Evolutionary conservation across 202 grass and related monocot genomes (phyloP), one percentile per base, ranked within the genome.

Genomic region (Musa balbisiana): DNA sequence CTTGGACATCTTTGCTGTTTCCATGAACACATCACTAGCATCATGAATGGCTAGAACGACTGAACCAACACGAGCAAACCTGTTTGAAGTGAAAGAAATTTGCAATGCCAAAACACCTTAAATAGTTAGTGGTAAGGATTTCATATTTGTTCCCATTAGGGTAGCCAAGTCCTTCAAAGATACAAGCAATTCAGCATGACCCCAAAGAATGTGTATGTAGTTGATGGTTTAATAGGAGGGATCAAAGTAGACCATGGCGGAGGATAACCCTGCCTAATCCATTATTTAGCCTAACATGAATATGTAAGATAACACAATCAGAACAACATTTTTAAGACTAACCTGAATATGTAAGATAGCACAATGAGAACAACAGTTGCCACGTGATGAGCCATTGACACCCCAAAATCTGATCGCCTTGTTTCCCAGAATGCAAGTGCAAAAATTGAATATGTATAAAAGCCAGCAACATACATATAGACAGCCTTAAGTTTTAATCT

Each of bases 371-470:
- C 72, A 80, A 85, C 81, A 58, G 83, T 96, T 63, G 92, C 89
- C 51, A 96, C 60, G 14, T 96, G 92, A 76, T 96, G 92, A 78
- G 79, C 87, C 92, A 96, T 96, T 49, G 92, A 96, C 8, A 96
- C 87, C 74, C 87, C 85, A 72, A 92, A 88, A 74, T 92, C 89
- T 10, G 83, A 86, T 12, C 92, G 83, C 76, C 85, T 90, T 84
- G 89, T 96, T 86, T 96, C 92, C 92, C 92, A 96, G 73, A 90
- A 96, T 55, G 92, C 55, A 62, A 96, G 89, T 25, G 92, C 92
- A 59, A 92, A 96, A 62, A 96, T 96, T 70, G 92, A 96, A 80
- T 96, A 92, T 71, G 87, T 92, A 83, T 96, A 92, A 88, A 96
- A 96, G 87, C 92, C 92, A 64, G 87, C 85, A 55, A 85, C 87